phyloP scores from a whole-genome alignment of 441 rosid genomes.

The Adansonia rubrostipa region DNA sequence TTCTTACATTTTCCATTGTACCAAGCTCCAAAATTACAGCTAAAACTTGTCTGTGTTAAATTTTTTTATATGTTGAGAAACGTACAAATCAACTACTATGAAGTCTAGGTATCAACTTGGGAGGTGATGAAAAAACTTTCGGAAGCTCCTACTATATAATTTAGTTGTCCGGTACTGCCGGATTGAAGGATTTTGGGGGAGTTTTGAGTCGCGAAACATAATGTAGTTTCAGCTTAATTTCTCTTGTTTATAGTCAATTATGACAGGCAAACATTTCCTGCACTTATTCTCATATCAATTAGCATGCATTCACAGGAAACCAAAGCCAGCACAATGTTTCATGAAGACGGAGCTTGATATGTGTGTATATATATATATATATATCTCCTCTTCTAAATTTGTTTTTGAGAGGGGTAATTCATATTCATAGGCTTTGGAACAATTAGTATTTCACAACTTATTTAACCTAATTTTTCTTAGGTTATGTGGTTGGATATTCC shows the following conservation, averaged over 20 bases:
- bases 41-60: background rate
- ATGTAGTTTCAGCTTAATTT: background rate
- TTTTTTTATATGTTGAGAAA: background rate
- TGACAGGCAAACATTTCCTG: no score
- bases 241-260: background rate
- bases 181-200: background rate
- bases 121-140: background rate
- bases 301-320: background rate
- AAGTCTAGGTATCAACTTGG: background rate
- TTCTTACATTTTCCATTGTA: background rate
- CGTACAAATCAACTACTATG: background rate
- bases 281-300: no score
- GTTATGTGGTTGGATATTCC: no score
- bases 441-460: no score
- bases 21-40: background rate
- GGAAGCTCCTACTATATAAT: background rate
- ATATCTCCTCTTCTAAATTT: no score
- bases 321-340: no score
- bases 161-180: background rate
- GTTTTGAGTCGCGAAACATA: background rate
- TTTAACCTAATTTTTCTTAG: no score
- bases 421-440: no score
- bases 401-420: no score
- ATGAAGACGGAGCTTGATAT: no score
- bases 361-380: no score